Conservation (phyloP, 257 asterid genomes). For the Apocynum venetum region DNA sequence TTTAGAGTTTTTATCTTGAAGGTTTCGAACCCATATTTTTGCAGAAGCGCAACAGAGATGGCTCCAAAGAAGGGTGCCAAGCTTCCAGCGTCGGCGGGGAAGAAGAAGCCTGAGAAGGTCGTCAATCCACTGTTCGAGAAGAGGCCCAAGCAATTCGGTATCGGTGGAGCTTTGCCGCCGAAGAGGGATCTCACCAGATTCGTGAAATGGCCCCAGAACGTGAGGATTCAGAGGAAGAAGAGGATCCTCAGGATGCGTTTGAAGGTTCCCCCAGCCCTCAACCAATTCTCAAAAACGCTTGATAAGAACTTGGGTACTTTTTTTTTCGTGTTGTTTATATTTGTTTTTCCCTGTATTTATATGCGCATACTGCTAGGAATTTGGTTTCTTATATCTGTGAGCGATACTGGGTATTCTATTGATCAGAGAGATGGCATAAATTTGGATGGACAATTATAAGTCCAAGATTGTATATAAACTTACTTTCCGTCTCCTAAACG, state of each 20-base stretch:
- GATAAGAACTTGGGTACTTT: constrained; percentile 22
- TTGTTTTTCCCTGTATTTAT: background rate
- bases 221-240: constrained; percentile 23
- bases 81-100: constrained; percentile 14
- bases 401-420: background rate
- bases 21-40: background rate
- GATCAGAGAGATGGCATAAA: background rate
- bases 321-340: background rate
- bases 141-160: constrained; percentile 24
- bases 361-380: background rate
- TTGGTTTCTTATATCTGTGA: background rate
- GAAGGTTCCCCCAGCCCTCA: constrained; percentile 26
- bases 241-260: constrained; percentile 20
- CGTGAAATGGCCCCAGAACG: constrained; percentile 24
- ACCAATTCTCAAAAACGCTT: constrained; percentile 23
- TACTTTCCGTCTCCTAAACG: background rate
- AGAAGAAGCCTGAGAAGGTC: constrained; percentile 20
- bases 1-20: background rate
- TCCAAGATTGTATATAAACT: background rate
- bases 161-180: constrained; percentile 28
- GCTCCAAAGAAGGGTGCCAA: constrained; percentile 27
- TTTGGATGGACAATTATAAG: background rate
- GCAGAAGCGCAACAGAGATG: constrained; percentile 4
- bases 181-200: constrained; percentile 22
- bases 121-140: constrained; percentile 23